These are phyloP conservation scores for Vitis cinerea DNA, from an alignment of 164 flowering plant genomes.

Conservation along the genomic window DNA sequence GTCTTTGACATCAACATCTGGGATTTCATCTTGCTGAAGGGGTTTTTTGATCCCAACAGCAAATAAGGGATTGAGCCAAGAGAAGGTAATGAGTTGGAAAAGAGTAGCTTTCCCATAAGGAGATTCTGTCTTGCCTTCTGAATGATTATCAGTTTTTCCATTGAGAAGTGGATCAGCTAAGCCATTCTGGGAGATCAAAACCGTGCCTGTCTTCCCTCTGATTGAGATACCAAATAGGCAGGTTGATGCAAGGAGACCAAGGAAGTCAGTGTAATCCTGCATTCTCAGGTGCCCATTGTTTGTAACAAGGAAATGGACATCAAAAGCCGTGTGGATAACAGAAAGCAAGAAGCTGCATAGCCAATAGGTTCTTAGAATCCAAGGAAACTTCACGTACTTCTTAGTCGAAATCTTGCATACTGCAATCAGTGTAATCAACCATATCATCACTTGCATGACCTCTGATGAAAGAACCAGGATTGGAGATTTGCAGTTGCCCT, in stretches of 20 bases:
- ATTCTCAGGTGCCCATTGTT: slow-evolving; percentile 21
- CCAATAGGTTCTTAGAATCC: slow-evolving; percentile 82
- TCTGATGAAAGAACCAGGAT: slow-evolving; percentile 32
- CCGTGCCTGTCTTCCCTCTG: slow-evolving; percentile 58
- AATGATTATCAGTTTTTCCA: slow-evolving; percentile 28
- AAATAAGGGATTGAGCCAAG: slow-evolving; percentile 90
- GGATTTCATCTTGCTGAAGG: slow-evolving; percentile 74
- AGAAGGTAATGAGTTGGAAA: slow-evolving; percentile 75
- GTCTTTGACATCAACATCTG: slow-evolving; percentile 67
- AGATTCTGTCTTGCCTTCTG: slow-evolving; percentile 36
- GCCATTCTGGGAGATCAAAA: slow-evolving; percentile 19
- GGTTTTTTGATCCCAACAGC: slow-evolving; percentile 69
- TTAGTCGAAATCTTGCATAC: slow-evolving; percentile 25
- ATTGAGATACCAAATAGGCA: slow-evolving; percentile 48
- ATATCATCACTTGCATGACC: slow-evolving; percentile 47
- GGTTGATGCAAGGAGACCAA: slow-evolving; percentile 39
- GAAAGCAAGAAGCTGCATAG: slow-evolving; percentile 57
- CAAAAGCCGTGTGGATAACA: slow-evolving; percentile 25
- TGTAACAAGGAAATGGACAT: slow-evolving; percentile 26
- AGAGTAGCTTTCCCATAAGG: slow-evolving; percentile 67
- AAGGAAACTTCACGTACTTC: slow-evolving; percentile 46
- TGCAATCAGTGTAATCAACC: slow-evolving; percentile 42
- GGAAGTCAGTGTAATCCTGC: slow-evolving; percentile 42
- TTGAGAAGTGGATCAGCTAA: slow-evolving; percentile 60
- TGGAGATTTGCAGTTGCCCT: slow-evolving; percentile 33